A percentile compares a stretch with the other conserved stretches of the same genome.
Evolutionary conservation across 306 rosid genomes (phyloP).

Genomic region (Fagus crenata): DNA sequence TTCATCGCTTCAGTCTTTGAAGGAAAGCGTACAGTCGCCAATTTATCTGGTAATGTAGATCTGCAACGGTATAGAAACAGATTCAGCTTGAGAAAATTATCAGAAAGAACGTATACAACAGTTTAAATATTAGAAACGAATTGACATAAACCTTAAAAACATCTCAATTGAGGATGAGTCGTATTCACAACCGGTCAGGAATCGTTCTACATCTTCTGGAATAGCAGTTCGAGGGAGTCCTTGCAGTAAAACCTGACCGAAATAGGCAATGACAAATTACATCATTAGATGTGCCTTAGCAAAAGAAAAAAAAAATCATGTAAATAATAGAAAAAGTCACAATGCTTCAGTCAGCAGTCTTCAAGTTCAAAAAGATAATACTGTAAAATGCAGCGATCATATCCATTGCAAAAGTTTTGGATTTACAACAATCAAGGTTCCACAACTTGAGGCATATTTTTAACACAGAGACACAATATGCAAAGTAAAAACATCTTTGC

Average conservation of each 20-base stretch:
- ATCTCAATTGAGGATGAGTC: conserved; percentile 48
- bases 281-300: conserved; percentile 6
- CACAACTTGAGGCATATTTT: neutral
- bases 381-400: neutral
- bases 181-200: conserved; percentile 55
- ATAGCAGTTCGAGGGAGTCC: conserved; percentile 49
- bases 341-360: conserved; percentile 25
- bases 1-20: conserved; percentile 66
- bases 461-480: neutral
- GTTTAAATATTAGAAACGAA: neutral
- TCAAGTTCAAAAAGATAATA: neutral
- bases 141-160: conserved; percentile 44
- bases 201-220: conserved; percentile 53
- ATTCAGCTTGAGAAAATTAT: conserved; percentile 20
- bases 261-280: conserved; percentile 20
- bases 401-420: neutral
- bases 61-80: conserved; percentile 44
- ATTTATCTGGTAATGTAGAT: conserved; percentile 32
- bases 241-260: conserved; percentile 60
- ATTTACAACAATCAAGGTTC: neutral
- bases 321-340: neutral
- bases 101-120: neutral
- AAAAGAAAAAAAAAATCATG: neutral
- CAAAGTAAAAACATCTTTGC: conserved; percentile 5
- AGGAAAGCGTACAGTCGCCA: conserved; percentile 53